phyloP scores from a whole-genome alignment of 305 asterid species.

The Fraxinus dipetala region DNA sequence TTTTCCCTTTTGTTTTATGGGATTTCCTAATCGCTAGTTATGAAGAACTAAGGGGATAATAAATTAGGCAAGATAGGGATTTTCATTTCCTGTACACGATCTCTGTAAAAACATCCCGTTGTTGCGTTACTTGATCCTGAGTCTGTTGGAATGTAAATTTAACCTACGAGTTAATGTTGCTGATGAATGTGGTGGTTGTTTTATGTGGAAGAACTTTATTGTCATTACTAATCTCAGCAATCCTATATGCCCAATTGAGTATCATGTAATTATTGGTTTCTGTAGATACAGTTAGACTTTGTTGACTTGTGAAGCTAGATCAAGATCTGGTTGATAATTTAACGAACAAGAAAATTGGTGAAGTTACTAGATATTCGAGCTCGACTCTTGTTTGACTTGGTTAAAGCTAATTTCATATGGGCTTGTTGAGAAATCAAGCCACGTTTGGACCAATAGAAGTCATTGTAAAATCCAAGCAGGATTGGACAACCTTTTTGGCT shows the following conservation, averaged over 20 bases:
- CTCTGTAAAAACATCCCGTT: not conserved
- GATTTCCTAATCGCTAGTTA: not conserved
- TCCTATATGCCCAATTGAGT: not conserved
- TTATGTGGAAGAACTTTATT: not conserved
- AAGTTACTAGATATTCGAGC: not conserved
- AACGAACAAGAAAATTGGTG: not conserved
- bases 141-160: not conserved
- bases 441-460: not conserved
- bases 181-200: not conserved
- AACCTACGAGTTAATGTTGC: not conserved
- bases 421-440: not conserved
- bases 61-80: not conserved
- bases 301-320: not conserved
- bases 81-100: not conserved
- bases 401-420: not conserved
- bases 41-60: not conserved
- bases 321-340: not conserved
- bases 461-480: not conserved
- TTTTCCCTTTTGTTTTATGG: constrained; percentile 1
- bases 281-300: not conserved
- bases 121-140: not conserved
- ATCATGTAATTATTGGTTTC: not conserved
- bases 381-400: not conserved
- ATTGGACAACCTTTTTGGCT: not conserved
- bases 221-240: not conserved